phyloP scores from a whole-genome alignment of 208 protist genomes.

The Entamoeba invadens region DNA sequence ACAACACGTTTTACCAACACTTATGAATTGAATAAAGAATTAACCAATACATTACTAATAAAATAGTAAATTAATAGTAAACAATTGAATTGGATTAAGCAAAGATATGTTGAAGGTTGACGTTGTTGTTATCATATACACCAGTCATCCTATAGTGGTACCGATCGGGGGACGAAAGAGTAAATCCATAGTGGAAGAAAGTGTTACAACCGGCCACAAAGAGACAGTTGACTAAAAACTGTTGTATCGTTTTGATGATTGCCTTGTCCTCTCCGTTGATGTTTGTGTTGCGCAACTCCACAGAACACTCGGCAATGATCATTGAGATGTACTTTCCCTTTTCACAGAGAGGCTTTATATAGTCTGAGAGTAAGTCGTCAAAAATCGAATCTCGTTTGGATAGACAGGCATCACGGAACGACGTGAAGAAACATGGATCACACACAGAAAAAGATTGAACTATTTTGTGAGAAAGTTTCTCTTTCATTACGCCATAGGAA shows the following conservation, averaged over 20 bases:
- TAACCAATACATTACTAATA: too few species aligned
- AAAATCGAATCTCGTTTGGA: not conserved
- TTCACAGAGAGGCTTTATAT: not conserved
- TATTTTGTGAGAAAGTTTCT: not conserved
- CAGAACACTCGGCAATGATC: not conserved
- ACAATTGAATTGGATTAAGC: not conserved
- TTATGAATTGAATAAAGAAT: too few species aligned
- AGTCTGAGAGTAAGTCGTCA: not conserved
- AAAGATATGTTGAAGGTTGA: not conserved
- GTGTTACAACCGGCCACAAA: not conserved
- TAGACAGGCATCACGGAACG: not conserved
- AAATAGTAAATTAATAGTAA: too few species aligned
- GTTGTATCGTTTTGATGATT: not conserved
- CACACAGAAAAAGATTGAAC: not conserved
- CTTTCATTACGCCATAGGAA: not conserved
- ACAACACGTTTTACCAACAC: too few species aligned
- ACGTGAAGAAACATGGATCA: not conserved
- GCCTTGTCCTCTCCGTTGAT: not conserved
- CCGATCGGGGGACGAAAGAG: not conserved
- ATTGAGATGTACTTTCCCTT: not conserved
- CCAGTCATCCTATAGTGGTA: not conserved
- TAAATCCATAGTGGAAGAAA: not conserved
- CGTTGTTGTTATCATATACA: not conserved
- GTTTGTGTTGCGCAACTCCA: not conserved
- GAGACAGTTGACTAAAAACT: not conserved